phyloP scores from a whole-genome alignment of 2,329 filamentous ascomycete species.

The Colletotrichum ledebouriae region DNA sequence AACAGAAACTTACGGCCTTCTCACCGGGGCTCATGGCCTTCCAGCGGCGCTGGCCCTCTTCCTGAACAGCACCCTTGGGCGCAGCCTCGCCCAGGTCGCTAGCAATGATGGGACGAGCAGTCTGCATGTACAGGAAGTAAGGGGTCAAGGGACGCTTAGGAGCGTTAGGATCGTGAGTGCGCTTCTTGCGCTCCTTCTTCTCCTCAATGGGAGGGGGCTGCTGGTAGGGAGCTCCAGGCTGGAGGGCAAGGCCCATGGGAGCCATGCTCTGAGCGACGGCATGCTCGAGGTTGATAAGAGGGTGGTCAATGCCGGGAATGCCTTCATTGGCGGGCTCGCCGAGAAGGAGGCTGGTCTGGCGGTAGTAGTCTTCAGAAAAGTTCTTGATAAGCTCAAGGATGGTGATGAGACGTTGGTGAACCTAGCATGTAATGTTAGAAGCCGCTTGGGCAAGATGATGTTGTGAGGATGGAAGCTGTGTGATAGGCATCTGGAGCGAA shows the following conservation, averaged over 20 bases:
- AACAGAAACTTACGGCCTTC: slow-evolving; percentile 66
- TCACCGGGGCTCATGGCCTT: slow-evolving; percentile 79
- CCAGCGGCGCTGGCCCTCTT: slow-evolving; percentile 91
- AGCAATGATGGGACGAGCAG: slow-evolving; percentile 85
- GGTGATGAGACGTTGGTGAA: slow-evolving; percentile 81
- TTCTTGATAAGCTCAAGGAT: slow-evolving; percentile 84
- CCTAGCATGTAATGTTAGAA: slow-evolving; percentile 65
- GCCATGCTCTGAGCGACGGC: slow-evolving; percentile 61
- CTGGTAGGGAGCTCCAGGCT: slow-evolving; percentile 23
- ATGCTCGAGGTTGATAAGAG: slow-evolving; percentile 67
- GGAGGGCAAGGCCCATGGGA: slow-evolving; percentile 46
- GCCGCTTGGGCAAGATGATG: slow-evolving; percentile 17
- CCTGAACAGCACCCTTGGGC: slow-evolving; percentile 87
- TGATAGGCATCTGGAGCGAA: not conserved
- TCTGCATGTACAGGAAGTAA: slow-evolving; percentile 95
- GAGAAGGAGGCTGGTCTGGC: slow-evolving; percentile 88
- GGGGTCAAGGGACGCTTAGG: slow-evolving; percentile 95
- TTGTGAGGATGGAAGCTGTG: slow-evolving; percentile 2
- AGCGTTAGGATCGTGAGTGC: slow-evolving; percentile 89
- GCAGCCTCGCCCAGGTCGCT: slow-evolving; percentile 80
- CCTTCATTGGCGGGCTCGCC: slow-evolving; percentile 70
- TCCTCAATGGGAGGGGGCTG: slow-evolving; percentile 65
- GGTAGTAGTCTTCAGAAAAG: slow-evolving; percentile 86
- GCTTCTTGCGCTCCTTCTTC: slow-evolving; percentile 93
- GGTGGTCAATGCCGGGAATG: slow-evolving; percentile 53